A percentile compares a stretch with the other conserved stretches of the same genome.
Evolutionary conservation across 2,329 filamentous ascomycete species (phyloP).

Genomic region (Colletotrichum eremochloae): DNA sequence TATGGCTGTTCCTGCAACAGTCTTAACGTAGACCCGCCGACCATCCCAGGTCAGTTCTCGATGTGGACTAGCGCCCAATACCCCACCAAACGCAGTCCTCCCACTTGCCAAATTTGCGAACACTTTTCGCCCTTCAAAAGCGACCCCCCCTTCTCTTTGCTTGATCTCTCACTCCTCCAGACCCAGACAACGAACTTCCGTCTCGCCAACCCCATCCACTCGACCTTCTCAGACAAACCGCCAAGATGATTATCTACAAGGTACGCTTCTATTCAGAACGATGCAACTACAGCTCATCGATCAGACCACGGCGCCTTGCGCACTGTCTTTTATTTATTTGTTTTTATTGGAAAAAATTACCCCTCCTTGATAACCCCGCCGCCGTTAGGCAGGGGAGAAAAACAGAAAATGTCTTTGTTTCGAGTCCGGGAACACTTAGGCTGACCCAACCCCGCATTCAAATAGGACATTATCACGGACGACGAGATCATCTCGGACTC

Average conservation of each 20-base stretch:
- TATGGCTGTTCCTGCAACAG: background rate
- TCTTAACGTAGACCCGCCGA: slow-evolving; percentile 26
- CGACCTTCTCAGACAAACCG: slow-evolving; percentile 53
- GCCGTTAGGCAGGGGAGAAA: slow-evolving; percentile 7
- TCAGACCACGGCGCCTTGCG: background rate
- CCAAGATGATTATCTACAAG: slow-evolving; percentile 82
- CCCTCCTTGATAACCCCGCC: slow-evolving; percentile 19
- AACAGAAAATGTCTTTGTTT: slow-evolving; percentile 10
- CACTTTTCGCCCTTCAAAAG: slow-evolving; percentile 42
- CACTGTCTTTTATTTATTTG: background rate
- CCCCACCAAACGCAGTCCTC: slow-evolving; percentile 45
- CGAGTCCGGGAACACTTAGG: background rate
- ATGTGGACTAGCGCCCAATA: slow-evolving; percentile 39
- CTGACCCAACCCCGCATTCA: slow-evolving; percentile 48
- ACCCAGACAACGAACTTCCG: slow-evolving; percentile 41
- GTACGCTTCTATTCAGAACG: slow-evolving; percentile 56
- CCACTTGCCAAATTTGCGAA: slow-evolving; percentile 45
- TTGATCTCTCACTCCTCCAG: slow-evolving; percentile 33
- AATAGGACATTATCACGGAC: slow-evolving; percentile 86
- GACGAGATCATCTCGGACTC: slow-evolving; percentile 99
- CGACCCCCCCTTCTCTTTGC: slow-evolving; percentile 33
- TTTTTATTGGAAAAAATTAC: slow-evolving; percentile 23
- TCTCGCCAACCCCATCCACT: slow-evolving; percentile 47
- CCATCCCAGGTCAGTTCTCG: slow-evolving; percentile 14
- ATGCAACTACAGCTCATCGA: background rate